A percentile compares a stretch with the other conserved stretches of the same genome.
These are phyloP conservation scores for Cryptococcus sp. DNA, from an alignment of 1,284 basidiomycete species.

Conservation along the genomic window DNA sequence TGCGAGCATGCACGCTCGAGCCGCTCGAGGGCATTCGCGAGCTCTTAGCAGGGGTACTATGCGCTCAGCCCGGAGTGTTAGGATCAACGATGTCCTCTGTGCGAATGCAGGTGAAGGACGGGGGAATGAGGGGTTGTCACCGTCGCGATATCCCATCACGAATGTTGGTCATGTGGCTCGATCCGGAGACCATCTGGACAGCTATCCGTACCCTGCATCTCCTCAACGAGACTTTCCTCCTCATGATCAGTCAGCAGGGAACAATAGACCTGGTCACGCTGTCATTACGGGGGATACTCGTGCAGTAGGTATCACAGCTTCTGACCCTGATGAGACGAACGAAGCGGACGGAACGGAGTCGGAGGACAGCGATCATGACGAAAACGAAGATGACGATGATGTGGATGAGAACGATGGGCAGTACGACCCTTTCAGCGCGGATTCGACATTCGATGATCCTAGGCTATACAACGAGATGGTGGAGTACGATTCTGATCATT, in stretches of 20 bases:
- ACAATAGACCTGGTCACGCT: too few relatives aligned
- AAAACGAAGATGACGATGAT: not conserved
- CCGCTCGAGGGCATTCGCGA: not conserved
- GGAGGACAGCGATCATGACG: not conserved
- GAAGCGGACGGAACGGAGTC: constrained; percentile 1
- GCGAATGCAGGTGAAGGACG: not conserved
- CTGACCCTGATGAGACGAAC: not conserved
- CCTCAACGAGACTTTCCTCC: too few relatives aligned
- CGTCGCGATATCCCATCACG: too few relatives aligned
- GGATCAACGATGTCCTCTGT: not conserved
- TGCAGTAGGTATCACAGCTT: not conserved
- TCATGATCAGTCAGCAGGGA: too few relatives aligned
- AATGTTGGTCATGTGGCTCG: too few relatives aligned
- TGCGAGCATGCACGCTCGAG: too few relatives aligned
- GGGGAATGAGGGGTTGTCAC: too few relatives aligned
- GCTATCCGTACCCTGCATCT: too few relatives aligned
- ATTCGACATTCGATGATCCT: not conserved
- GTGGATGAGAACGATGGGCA: not conserved
- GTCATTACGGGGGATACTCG: too few relatives aligned
- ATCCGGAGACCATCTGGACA: too few relatives aligned
- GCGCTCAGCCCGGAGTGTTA: not conserved
- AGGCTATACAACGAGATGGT: not conserved
- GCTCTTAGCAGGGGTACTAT: constrained; percentile 6
- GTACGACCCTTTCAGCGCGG: not conserved
- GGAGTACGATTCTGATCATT: not conserved